A percentile compares a stretch with the other conserved stretches of the same genome.
Conservation (phyloP, 768 basidiomycete genomes). For the Russula vinacea region DNA sequence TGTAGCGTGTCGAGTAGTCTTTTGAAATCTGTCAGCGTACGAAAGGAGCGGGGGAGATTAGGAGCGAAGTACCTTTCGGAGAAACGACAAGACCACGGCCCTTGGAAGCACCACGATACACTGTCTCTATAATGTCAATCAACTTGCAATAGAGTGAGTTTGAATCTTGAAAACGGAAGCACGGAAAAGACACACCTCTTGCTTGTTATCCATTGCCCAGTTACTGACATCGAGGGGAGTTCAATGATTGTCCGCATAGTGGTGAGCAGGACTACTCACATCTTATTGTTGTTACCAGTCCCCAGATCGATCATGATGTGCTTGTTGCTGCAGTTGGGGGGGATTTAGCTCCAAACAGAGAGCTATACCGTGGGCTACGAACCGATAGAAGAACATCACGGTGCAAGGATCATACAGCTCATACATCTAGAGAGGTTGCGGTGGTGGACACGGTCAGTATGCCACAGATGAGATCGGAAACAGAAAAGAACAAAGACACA, state of each 20-base stretch:
- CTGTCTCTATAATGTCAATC: slow-evolving; percentile 97
- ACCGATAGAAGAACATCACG: slow-evolving; percentile 99
- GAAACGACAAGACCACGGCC: slow-evolving; percentile 97
- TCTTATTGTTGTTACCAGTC: slow-evolving; percentile 99
- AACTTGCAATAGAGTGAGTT: slow-evolving; percentile 47
- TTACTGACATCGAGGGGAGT: slow-evolving; percentile 53
- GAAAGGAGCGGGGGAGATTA: not conserved
- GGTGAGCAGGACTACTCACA: slow-evolving; percentile 51
- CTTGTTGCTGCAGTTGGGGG: slow-evolving; percentile 67
- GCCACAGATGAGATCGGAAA: not conserved
- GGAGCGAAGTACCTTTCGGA: slow-evolving; percentile 65
- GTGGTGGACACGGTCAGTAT: slow-evolving; percentile 7
- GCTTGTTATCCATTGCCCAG: slow-evolving; percentile 99
- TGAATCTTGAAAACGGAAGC: not conserved
- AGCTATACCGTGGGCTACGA: not conserved
- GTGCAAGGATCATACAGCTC: slow-evolving; percentile 97
- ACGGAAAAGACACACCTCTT: slow-evolving; percentile 65
- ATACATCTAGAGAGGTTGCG: slow-evolving; percentile 70
- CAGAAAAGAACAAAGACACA: slow-evolving; percentile 38
- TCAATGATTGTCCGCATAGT: not conserved
- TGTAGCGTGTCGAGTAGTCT: slow-evolving; percentile 83
- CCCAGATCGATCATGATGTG: slow-evolving; percentile 99
- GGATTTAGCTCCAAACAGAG: not conserved
- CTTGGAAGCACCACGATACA: slow-evolving; percentile 96
- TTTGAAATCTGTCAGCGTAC: not conserved